Base-by-base conservation (phyloP, 805 yeast species). In the Jamesozyma rosinii region DNA sequence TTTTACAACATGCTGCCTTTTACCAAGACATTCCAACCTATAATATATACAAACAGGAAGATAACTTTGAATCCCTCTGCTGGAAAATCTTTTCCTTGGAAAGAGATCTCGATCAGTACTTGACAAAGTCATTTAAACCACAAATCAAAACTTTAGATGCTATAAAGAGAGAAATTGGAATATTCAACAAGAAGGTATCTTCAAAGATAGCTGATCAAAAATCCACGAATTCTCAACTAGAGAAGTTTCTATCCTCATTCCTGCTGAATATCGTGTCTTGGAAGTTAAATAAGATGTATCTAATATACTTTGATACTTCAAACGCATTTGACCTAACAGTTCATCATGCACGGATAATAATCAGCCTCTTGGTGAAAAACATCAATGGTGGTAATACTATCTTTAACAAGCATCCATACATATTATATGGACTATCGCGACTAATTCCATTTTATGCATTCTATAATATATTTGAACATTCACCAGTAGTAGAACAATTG, bases 61-160 rank as follows among this genome's bases (percentile, higher is more conserved):
- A 55, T 15, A 51, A 46, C 34, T 57, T 56, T 37, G 66, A 61
- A 40, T 45, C 54, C 1, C 40, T 58, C 1, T 48, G 45, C 30
- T 61, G 66, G 66, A 61, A 60, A 34, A 42, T 61, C 1, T 37
- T 53, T 1, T 60, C 64, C 1, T 38, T 61, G 8, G 64, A 61
- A n/a, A 55, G 65, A 38, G 65, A 61, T 42, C 21, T 60, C n/a
- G 56, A 58, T 24, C 51, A 47, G 18, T 55, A 52, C 35, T 31
- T 48, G 18, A 34, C 19, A 4, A 49, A 48, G 18, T 38, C 43
- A 2, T 40, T 48, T 11, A 61, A 52, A 37, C 63, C 65, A 2
- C 58, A 56, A 9, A 34, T 58, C 10, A 58, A 57, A 39, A 56
- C 63, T 4, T 40, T 61, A 20, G 62, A 61, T 20, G 55, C 60